A percentile compares a stretch with the other conserved stretches of the same genome.
Conservation (phyloP, 2,329 filamentous ascomycete genomes). For the Trichoderma aggressivum region DNA sequence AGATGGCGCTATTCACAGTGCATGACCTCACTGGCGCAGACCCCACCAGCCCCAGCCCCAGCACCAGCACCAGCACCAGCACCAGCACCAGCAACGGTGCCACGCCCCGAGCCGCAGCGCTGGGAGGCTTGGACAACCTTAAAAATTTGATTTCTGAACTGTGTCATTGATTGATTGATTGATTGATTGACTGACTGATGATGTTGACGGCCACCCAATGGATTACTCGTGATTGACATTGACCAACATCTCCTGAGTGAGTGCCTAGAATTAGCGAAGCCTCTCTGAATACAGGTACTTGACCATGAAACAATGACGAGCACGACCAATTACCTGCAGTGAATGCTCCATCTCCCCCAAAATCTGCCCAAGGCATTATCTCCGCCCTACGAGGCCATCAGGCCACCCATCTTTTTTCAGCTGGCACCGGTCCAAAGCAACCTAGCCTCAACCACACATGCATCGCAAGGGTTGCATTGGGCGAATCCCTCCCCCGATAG, state of each 20-base stretch:
- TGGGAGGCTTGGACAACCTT: slow-evolving; percentile 13
- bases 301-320: background rate
- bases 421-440: background rate
- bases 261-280: background rate
- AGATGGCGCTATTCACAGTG: background rate
- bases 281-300: background rate
- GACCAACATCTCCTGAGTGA: background rate
- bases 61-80: too few species aligned
- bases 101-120: slow-evolving; percentile 12
- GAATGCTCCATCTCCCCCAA: too few species aligned
- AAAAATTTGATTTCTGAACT: background rate
- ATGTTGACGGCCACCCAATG: background rate
- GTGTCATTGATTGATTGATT: background rate
- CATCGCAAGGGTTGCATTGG: slow-evolving; percentile 6
- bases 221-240: background rate
- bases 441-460: background rate
- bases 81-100: background rate
- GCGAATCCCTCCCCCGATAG: slow-evolving; percentile 5
- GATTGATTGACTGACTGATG: background rate
- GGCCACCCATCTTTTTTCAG: background rate
- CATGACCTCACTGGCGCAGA: slow-evolving; percentile 1
- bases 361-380: slow-evolving; percentile 6
- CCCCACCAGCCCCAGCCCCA: background rate
- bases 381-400: background rate
- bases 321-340: background rate